phyloP scores from a whole-genome alignment of 805 yeast species.

The Yarrowia alimentaria region DNA sequence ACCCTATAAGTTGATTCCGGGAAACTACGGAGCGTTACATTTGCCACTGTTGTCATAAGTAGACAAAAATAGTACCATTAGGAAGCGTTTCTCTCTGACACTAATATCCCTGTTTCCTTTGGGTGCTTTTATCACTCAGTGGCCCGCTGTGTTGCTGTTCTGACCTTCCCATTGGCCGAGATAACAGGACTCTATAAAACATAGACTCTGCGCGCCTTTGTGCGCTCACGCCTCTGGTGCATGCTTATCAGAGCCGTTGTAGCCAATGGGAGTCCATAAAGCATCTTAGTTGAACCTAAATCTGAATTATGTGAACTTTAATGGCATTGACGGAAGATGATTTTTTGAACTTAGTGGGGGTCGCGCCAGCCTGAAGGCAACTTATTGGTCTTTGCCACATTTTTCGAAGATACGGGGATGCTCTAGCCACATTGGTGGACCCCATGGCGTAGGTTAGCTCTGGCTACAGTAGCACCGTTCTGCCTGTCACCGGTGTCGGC shows the following conservation, averaged over 20 bases:
- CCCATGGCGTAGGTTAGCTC: too few species aligned
- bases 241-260: constrained; percentile 26
- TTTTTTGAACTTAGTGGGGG: too few species aligned
- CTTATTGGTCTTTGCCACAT: constrained; percentile 21
- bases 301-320: constrained; percentile 18
- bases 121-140: not conserved
- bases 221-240: constrained; percentile 24
- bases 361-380: too few species aligned
- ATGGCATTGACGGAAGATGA: not conserved
- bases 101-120: not conserved
- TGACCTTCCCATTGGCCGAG: constrained; percentile 27
- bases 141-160: not conserved
- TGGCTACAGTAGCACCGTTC: too few species aligned
- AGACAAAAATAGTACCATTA: not conserved
- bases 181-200: constrained; percentile 17
- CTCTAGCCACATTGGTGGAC: not conserved
- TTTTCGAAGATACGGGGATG: too few species aligned
- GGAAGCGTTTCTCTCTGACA: not conserved
- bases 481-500: constrained; percentile 14
- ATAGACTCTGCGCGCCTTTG: constrained; percentile 11
- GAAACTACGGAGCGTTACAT: constrained; percentile 11
- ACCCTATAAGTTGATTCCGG: not conserved
- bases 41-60: not conserved
- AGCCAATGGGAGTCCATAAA: constrained; percentile 9
- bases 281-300: constrained; percentile 15